Evolutionary conservation across 352 stramenopile genomes (phyloP).

Genomic region (Globisporangium uncinulatum): DNA sequence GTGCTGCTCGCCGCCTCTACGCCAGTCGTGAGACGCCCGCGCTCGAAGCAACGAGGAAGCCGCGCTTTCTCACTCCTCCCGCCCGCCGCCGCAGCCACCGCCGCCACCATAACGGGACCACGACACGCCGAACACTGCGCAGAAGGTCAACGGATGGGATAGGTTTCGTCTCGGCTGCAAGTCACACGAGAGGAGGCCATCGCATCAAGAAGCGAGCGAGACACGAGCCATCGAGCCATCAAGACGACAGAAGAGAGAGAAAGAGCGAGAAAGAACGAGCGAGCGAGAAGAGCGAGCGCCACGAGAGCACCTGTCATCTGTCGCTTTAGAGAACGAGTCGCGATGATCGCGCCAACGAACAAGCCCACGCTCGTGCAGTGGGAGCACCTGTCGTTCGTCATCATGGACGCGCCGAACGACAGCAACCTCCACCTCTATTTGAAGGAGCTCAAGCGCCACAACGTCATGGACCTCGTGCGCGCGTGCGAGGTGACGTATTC

Average conservation of each 20-base stretch:
- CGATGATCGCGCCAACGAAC: conserved; percentile 81
- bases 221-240: background rate
- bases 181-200: conserved; percentile 20
- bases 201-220: conserved; percentile 5
- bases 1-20: background rate
- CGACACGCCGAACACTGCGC: conserved; percentile 14
- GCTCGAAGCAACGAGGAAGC: no score
- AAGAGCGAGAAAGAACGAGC: background rate
- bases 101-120: conserved; percentile 18
- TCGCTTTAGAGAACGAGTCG: conserved; percentile 4
- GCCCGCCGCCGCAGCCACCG: conserved; percentile 2
- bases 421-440: conserved; percentile 97
- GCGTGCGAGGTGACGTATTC: conserved; percentile 96
- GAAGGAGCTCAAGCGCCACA: conserved; percentile 94
- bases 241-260: background rate
- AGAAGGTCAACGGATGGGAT: conserved; percentile 35
- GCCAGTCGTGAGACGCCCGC: no score
- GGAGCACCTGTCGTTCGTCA: conserved; percentile 94
- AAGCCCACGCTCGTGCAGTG: conserved; percentile 86
- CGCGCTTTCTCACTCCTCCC: no score
- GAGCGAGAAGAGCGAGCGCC: background rate
- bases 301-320: no score
- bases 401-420: conserved; percentile 97
- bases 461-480: conserved; percentile 94
- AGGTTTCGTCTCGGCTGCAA: conserved; percentile 23